Conservation (phyloP, 2,329 filamentous ascomycete species). For the Paradendryphiella salina region DNA sequence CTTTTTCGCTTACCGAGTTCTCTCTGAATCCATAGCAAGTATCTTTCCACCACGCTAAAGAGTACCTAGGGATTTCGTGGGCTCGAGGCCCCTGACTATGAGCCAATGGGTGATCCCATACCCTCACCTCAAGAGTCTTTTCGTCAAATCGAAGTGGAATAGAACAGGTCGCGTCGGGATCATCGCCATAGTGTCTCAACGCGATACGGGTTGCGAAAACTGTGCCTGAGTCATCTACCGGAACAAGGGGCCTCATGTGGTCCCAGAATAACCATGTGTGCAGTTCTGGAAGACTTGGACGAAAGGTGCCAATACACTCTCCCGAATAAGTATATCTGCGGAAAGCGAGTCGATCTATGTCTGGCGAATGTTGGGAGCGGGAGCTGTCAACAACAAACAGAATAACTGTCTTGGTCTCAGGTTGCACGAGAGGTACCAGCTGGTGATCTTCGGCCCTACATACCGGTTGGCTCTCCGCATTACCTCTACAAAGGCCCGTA, state of each 20-base stretch:
- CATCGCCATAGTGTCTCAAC: too few relatives aligned
- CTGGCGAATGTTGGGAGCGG: background rate
- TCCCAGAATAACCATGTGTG: background rate
- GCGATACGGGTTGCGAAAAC: background rate
- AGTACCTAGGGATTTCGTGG: background rate
- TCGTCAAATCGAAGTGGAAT: conserved; percentile 22
- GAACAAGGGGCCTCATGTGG: background rate
- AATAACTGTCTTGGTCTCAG: conserved; percentile 17
- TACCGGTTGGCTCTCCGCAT: conserved; percentile 2
- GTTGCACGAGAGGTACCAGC: conserved; percentile 16
- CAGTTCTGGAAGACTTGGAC: background rate
- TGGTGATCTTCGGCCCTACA: background rate
- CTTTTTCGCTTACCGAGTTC: background rate
- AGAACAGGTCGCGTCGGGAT: background rate
- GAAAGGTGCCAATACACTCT: conserved; percentile 1
- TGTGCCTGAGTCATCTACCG: conserved; percentile 2
- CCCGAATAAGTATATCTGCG: conserved; percentile 21
- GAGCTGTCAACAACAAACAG: conserved; percentile 8
- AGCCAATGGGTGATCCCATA: background rate
- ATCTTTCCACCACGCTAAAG: conserved; percentile 24
- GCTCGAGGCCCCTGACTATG: background rate
- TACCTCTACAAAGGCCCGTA: background rate
- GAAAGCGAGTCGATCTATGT: background rate
- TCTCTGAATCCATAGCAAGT: conserved; percentile 5
- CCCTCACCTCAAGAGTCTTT: conserved; percentile 11